A percentile compares a stretch with the other conserved stretches of the same genome.
Evolutionary conservation across 805 yeast genomes (phyloP).

Genomic region (Ogataea zsoltii): DNA sequence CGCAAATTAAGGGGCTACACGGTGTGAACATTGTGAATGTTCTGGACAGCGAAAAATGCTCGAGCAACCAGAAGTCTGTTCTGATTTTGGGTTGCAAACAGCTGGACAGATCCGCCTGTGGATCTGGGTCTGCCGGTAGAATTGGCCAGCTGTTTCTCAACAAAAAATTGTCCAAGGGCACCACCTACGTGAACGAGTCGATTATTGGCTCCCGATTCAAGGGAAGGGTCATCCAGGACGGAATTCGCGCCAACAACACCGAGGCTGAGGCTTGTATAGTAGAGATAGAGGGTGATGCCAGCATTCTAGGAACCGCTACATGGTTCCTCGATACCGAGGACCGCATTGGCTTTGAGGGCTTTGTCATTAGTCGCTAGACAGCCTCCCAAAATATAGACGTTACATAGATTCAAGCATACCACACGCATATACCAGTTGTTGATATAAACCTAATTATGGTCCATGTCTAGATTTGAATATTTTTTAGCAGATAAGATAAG

Average conservation of each 20-base stretch:
- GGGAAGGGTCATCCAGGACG: slow-evolving; percentile 20
- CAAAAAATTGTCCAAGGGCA: slow-evolving; percentile 6
- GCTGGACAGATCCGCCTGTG: slow-evolving; percentile 32
- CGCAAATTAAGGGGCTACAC: slow-evolving; percentile 24
- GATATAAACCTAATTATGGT: too few species aligned
- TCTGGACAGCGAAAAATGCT: slow-evolving; percentile 6
- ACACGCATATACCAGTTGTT: too few species aligned
- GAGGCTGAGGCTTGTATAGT: slow-evolving; percentile 25
- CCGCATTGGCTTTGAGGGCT: slow-evolving; percentile 21
- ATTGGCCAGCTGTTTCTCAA: slow-evolving; percentile 24
- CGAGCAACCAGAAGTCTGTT: slow-evolving; percentile 21
- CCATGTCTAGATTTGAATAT: too few species aligned
- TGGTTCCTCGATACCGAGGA: slow-evolving; percentile 28
- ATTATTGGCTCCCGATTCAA: slow-evolving; percentile 26
- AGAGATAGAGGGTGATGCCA: slow-evolving; percentile 28
- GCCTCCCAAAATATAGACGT: background rate
- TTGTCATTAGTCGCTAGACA: slow-evolving; percentile 18
- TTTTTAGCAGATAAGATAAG: too few species aligned
- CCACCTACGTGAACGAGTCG: slow-evolving; percentile 26
- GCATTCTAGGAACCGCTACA: slow-evolving; percentile 24
- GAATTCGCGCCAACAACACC: slow-evolving; percentile 19
- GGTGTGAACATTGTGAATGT: slow-evolving; percentile 23
- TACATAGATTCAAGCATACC: background rate
- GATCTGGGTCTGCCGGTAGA: slow-evolving; percentile 32
- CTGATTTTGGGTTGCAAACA: slow-evolving; percentile 29